Percentiles rank a stretch among this genome's conserved stretches.
These are phyloP conservation scores for Botryotinia narcissicola DNA, from an alignment of 2,329 filamentous ascomycete species.

Conservation along the genomic window DNA sequence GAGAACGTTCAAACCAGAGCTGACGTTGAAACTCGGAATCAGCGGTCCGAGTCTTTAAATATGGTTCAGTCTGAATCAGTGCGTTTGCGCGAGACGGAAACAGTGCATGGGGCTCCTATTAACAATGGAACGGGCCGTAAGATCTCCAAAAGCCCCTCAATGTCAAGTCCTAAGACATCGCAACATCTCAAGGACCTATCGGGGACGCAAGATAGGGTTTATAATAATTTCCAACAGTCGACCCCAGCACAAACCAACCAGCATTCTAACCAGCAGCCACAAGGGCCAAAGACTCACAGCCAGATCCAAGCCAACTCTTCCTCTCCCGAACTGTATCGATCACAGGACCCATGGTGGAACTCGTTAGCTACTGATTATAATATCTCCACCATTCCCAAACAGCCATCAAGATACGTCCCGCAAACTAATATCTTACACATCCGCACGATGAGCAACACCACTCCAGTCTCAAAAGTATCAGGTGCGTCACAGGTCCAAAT, in stretches of 20 bases:
- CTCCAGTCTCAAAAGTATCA: not conserved
- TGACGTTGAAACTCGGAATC: not conserved
- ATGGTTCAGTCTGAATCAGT: not conserved
- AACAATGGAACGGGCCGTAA: not conserved
- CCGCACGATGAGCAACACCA: not conserved
- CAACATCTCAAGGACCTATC: not conserved
- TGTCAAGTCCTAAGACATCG: not conserved
- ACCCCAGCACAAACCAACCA: not conserved
- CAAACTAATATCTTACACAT: not conserved
- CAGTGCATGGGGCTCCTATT: not conserved
- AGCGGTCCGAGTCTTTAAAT: not conserved
- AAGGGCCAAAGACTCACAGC: not conserved
- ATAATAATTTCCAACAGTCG: not conserved
- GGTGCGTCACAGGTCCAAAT: not conserved
- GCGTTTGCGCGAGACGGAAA: not conserved
- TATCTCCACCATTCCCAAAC: conserved; percentile 4
- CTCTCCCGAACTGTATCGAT: not conserved
- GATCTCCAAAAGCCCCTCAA: not conserved
- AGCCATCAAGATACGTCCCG: not conserved
- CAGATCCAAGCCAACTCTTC: not conserved
- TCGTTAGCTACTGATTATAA: conserved; percentile 5
- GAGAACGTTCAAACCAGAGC: not conserved
- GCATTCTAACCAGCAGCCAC: not conserved
- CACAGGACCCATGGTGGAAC: conserved; percentile 15
- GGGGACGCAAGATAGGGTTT: not conserved